Base-by-base conservation (phyloP, 225 moss, liverwort and hornwort genomes). In the Marchantia polymorpha region DNA sequence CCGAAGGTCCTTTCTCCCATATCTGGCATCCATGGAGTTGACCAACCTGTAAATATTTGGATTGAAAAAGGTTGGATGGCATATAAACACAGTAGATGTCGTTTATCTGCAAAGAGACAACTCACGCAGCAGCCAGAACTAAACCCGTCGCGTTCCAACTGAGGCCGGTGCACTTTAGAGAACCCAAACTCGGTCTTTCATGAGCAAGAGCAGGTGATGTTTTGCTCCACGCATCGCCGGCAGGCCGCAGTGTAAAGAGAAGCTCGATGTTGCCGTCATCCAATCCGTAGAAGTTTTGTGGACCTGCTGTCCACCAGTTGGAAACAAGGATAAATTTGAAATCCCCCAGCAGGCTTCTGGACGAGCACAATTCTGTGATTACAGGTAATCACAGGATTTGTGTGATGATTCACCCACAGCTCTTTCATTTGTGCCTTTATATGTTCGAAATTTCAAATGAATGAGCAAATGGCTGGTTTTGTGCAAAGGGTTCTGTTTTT, bases 71-170 rank as follows among this genome's bases (percentile, higher is more conserved):
- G 39, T 5, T 39, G 39, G 39, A 2, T 39, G 39, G 5, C 20
- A 14, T 19, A 7, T 1, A 22, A 71, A 49, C 56, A 19, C 19
- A 56, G 1, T 12, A 19, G 14, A 48, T 29, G 30, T 29, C 56
- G 13, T 56, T 12, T 3, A n/a, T 22, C 64, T 49, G 4, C 39
- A 30, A 15, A 67, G 67, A 31, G 67, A 30, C 29, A 0, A 23
- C 31, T 30, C 79, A 84, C 80, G 80, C 72, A 0, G 76, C 84
- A 50, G 84, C 84, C 64, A 84, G 17, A 8, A 60, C 23, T 23
- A 39, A 12, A 65, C 84, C 78, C 22, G 78, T 78, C 22, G 84
- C 73, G 68, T 85, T 85, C 81, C 84, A 85, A 55, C 74, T 67
- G 50, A 85, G 51, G 69, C 84, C 58, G 52, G 84, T 85, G 65